Evolutionary conservation across 768 basidiomycete species (phyloP).

Genomic region (Tulasnella sp.): DNA sequence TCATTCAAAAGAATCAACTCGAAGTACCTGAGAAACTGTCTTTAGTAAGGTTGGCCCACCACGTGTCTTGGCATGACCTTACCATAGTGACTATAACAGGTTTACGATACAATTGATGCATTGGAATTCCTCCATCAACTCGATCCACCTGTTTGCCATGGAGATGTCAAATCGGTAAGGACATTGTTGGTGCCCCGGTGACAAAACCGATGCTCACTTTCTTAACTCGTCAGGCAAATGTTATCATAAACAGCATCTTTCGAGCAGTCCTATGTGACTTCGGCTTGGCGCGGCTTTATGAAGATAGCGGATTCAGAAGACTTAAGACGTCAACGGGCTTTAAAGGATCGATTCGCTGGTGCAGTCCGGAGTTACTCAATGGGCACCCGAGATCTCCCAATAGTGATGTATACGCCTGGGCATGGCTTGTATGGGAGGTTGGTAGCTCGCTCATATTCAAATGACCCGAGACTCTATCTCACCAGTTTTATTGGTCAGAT

Average conservation of each 20-base stretch:
- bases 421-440: background rate
- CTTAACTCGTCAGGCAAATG: background rate
- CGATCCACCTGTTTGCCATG: background rate
- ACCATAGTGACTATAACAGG: too few relatives aligned
- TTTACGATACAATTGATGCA: background rate
- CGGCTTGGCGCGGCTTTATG: background rate
- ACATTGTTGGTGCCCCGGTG: background rate
- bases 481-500: background rate
- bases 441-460: background rate
- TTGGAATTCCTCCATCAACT: background rate
- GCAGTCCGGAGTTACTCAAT: background rate
- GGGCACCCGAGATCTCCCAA: background rate
- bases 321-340: background rate
- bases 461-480: too few relatives aligned
- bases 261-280: background rate
- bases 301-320: background rate
- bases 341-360: background rate
- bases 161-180: background rate
- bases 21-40: background rate
- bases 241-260: background rate
- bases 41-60: background rate
- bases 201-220: background rate
- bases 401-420: conserved; percentile 2
- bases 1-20: background rate
- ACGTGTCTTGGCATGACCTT: too few relatives aligned